Conservation (phyloP, 805 yeast species). For the Cyberlindnera euphorbiae region DNA sequence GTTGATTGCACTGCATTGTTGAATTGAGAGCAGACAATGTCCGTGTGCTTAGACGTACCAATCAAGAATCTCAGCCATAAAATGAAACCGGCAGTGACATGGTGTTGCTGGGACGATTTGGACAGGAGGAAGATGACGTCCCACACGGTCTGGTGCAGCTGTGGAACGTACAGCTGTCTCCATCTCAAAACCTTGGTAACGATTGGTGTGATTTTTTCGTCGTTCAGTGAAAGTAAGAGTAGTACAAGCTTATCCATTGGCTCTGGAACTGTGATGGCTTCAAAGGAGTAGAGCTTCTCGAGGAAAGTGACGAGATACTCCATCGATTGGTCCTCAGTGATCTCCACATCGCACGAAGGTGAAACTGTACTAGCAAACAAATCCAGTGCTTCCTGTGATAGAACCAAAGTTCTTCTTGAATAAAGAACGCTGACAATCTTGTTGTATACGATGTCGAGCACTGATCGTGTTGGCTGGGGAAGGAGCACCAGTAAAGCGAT, state of each 20-base stretch:
- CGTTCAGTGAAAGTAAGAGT: constrained; percentile 34
- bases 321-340: background rate
- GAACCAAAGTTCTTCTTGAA: constrained; percentile 2
- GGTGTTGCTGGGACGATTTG: constrained; percentile 26
- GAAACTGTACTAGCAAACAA: constrained; percentile 3
- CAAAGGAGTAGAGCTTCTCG: constrained; percentile 16
- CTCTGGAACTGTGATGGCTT: constrained; percentile 2
- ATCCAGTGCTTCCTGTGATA: constrained; percentile 3
- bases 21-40: constrained; percentile 3
- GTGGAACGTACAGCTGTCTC: constrained; percentile 34
- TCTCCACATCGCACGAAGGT: too few relatives aligned
- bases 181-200: constrained; percentile 47
- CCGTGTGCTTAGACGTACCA: constrained; percentile 13
- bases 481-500: constrained; percentile 7
- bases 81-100: constrained; percentile 40
- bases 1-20: constrained; percentile 8
- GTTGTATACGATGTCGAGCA: constrained; percentile 9
- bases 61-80: constrained; percentile 54
- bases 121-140: constrained; percentile 35
- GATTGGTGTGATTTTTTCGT: constrained; percentile 31
- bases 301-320: constrained; percentile 7
- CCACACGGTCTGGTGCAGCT: constrained; percentile 41
- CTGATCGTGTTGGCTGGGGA: constrained; percentile 3
- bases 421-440: constrained; percentile 4
- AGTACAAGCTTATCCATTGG: constrained; percentile 28